Base-by-base conservation (phyloP, 2,329 filamentous ascomycete genomes). In the Claviceps pazoutovae region DNA sequence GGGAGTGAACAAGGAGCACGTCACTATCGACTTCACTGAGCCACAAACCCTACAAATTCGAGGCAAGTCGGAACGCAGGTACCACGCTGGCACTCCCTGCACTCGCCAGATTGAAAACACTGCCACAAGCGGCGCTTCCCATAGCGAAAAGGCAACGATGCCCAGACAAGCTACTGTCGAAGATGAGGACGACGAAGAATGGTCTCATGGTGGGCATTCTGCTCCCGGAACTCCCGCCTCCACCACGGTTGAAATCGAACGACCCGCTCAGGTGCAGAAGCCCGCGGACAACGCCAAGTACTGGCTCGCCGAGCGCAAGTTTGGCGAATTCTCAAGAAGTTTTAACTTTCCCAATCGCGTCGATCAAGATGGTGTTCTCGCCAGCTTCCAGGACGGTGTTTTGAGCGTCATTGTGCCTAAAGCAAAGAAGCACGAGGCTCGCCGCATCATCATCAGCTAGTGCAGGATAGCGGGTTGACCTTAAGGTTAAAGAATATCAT, bases 11-110 rank as follows among this genome's bases (percentile, higher is more conserved):
- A 85, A 87, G 69, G 80, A 86, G 59, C 74, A 89, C 61, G 72
- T 93, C 61, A 72, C 76, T 63, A 85, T 91, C 63, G 86, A 91
- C 63, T 91, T 90, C 74, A 82, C 80, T 53, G 86, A 91, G 63
- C 73, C 76, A 43, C 82, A 86, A 69, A 89, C 84, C 16, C 71
- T 91, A 44, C 75, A 80, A 56, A 74, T 93, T 64, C 79, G 78
- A 53, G 87, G 87, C 61, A 79, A 74, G 56, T 75, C 80, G 52
- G 85, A 89, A 68, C 78, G 82, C 58, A 71, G 71, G 57, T 76
- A 79, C 66, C 76, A 78, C 54, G 68, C 79, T 41, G 77, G 77
- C 53, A 73, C 71, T 67, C 75, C 36, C 8, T 63, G 62, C 5
- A 69, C 75, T 30, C 72, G 68, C 48, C 66, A 71, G 48, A 67